Evolutionary conservation across 345 rosid genomes (phyloP).

Genomic region (Trapa incisa): DNA sequence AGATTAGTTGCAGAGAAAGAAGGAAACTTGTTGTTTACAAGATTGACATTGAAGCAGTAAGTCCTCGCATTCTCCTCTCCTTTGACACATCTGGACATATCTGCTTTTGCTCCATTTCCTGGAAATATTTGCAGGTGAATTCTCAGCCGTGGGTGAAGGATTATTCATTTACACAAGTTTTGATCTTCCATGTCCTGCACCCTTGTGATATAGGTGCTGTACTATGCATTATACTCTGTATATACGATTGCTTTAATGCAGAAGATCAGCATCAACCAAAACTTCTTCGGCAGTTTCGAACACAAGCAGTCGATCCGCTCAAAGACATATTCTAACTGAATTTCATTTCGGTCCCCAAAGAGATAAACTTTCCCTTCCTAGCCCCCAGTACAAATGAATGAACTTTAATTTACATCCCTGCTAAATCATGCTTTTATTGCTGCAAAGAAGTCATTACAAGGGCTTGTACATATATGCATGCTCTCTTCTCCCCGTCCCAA

Average conservation of each 20-base stretch:
- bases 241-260: background rate
- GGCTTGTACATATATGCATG: background rate
- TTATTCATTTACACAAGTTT: background rate
- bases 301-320: background rate
- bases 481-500: background rate
- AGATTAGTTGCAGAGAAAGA: conserved; percentile 84
- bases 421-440: background rate
- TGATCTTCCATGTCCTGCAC: background rate
- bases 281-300: too few species aligned
- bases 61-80: conserved; percentile 15
- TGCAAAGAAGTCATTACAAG: background rate
- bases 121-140: conserved; percentile 1
- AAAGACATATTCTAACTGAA: background rate
- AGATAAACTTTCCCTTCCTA: background rate
- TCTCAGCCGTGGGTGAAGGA: background rate
- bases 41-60: conserved; percentile 95
- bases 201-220: background rate
- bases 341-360: background rate
- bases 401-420: background rate
- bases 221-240: background rate
- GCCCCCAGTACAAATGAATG: background rate
- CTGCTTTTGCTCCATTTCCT: background rate
- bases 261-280: background rate
- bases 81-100: background rate
- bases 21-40: conserved; percentile 83